phyloP scores from a whole-genome alignment of 2,329 filamentous ascomycete genomes.

The Talaromyces marneffei region DNA sequence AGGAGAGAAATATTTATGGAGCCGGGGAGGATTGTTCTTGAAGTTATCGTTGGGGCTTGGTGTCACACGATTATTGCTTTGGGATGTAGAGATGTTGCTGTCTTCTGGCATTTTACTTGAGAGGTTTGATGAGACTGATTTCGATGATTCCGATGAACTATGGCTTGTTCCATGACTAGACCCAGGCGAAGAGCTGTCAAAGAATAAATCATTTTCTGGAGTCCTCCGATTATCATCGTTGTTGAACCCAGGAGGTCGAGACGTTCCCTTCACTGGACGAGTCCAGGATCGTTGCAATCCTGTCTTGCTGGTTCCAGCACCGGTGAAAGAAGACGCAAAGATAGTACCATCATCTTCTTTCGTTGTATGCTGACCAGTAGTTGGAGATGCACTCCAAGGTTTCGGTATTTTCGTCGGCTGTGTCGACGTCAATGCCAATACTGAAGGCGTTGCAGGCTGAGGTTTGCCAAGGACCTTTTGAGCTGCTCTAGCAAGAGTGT shows the following conservation, averaged over 20 bases:
- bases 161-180: not conserved
- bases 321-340: slow-evolving; percentile 38
- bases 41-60: not conserved
- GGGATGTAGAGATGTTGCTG: not conserved
- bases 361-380: slow-evolving; percentile 19
- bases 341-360: slow-evolving; percentile 25
- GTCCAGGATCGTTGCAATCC: not conserved
- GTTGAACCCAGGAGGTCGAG: not conserved
- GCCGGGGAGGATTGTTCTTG: slow-evolving; percentile 3
- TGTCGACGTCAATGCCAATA: slow-evolving; percentile 1
- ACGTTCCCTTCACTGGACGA: not conserved
- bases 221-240: not conserved
- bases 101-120: not conserved
- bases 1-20: slow-evolving; percentile 8
- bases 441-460: not conserved
- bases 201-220: slow-evolving; percentile 8
- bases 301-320: slow-evolving; percentile 30
- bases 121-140: not conserved
- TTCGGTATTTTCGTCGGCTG: slow-evolving; percentile 8
- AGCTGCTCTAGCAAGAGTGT: not conserved
- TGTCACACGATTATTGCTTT: not conserved
- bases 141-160: not conserved
- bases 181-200: not conserved
- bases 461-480: not conserved
- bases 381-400: slow-evolving; percentile 15